phyloP scores from a whole-genome alignment of 306 rosid genomes.

The Casuarina cunninghamiana region DNA sequence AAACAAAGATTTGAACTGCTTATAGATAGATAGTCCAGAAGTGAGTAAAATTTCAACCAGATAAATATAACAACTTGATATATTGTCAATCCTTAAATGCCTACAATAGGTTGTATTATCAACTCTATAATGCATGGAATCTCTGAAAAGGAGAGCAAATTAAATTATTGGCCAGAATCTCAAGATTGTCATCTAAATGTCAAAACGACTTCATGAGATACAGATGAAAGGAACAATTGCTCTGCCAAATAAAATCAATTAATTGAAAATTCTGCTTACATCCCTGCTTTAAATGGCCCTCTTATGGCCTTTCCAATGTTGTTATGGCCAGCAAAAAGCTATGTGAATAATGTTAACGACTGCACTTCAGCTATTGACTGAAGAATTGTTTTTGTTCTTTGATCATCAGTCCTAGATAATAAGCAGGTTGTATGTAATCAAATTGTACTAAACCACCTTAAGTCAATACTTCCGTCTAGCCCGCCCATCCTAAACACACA shows the following conservation, averaged over 20 bases:
- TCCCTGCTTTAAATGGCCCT: not conserved
- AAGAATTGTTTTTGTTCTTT: not conserved
- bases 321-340: not conserved
- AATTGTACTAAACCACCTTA: not conserved
- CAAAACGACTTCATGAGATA: not conserved
- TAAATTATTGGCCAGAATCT: not conserved
- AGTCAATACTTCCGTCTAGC: not conserved
- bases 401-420: not conserved
- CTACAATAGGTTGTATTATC: not conserved
- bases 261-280: not conserved
- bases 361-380: not conserved
- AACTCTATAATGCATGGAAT: not conserved
- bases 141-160: not conserved
- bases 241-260: not conserved
- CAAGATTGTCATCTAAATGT: not conserved
- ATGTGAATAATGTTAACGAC: not conserved
- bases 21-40: not conserved
- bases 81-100: not conserved
- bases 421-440: not conserved
- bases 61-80: not conserved
- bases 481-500: not conserved
- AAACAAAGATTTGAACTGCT: not conserved
- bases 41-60: not conserved
- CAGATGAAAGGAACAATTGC: not conserved
- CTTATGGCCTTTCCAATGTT: not conserved